Base-by-base conservation (phyloP, 1,284 basidiomycete species). In the Ceratobasidium theobromae region DNA sequence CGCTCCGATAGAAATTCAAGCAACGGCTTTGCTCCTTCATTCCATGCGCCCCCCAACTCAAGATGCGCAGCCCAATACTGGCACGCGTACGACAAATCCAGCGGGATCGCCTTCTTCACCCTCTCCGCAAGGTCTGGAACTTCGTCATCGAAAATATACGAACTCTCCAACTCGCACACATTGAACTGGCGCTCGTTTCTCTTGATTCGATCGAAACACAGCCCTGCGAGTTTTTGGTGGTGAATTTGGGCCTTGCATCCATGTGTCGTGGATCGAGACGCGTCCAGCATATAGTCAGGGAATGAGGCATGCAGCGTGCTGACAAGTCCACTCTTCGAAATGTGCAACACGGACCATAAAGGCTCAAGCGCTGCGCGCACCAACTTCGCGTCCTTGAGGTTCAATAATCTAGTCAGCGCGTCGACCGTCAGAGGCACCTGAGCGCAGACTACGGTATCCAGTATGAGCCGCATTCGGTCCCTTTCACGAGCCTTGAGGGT, bases 21-120 rank as follows among this genome's bases (percentile, higher is more conserved):
- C 9, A 38, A 16, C 16, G 8, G 14, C 8, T 18, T 14, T 25
- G n/a, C 25, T 30, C 5, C 4, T 27, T 4, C 6, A 11, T 2
- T 54, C 23, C 9, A 9, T 35, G 2, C n/a, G 6, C 30, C 14
- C 25, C n/a, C 27, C 3, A 45, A 27, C 6, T 45, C 27, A 1
- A 57, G 27, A 45, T 57, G 54, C 2, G 54, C 41, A 16, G 12
- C 54, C 54, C 54, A 57, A 40, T 57, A 57, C 16, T 40, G 40
- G 14, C 54, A 55, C 21, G 53, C 53, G 41, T 55, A 55, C 18
- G 21, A 25, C 38, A 55, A 12, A n/a, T n/a, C 33, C 14, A 27
- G 3, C 23, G 54, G 38, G 8, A 57, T 45, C 14, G 25, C 25
- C 11, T 18, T 18, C 21, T 57, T 27, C 4, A 57, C 28, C 11